Base-by-base conservation (phyloP, 129 eudicot species). In the Arctium minus region DNA sequence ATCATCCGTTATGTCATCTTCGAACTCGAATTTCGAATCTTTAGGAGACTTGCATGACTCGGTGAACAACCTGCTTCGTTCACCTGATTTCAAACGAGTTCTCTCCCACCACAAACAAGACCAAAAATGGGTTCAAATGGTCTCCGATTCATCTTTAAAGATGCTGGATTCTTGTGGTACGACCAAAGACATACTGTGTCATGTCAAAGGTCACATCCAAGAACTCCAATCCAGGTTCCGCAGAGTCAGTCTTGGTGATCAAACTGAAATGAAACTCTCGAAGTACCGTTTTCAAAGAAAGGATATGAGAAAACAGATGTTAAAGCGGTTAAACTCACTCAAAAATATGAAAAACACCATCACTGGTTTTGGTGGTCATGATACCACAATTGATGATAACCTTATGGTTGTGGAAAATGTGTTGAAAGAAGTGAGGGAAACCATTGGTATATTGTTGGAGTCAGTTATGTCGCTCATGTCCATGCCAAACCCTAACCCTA, bases 121-220 rank as follows among this genome's bases (percentile, higher is more conserved):
- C 69, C 91, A 88, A 77, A 67, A 53, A 27, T 87, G 79, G 84
- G 92, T 90, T 10, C 86, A 87, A 18, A 87, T 88, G 76, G 86
- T 92, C n/a, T 91, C 97, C 0, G 97, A 94, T 77, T 90, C 96
- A 2, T 88, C 97, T 4, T 73, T 94, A 22, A 87, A 77, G 56
- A 88, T 94, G 96, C 80, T 93, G 33, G 98, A 94, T 72, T 56
- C 91, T 0, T 92, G 98, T 46, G 94, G 94, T 22, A 86, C 88
- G 22, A 92, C 94, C 5, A 89, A 87, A 77, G 98, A 92, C 74
- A 88, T 88, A 36, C 75, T 90, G 40, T 42, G 80, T 39, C 85
- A 89, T 6, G 94, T 88, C 72, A 94, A 94, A 50, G 89, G 87
- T 75, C 98, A 92, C 48, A 88, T 94, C 75, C 97, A 92, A 78